A percentile compares a stretch with the other conserved stretches of the same genome.
Conservation (phyloP, 2,329 filamentous ascomycete species). For the Hirsutella rhossiliensis region DNA sequence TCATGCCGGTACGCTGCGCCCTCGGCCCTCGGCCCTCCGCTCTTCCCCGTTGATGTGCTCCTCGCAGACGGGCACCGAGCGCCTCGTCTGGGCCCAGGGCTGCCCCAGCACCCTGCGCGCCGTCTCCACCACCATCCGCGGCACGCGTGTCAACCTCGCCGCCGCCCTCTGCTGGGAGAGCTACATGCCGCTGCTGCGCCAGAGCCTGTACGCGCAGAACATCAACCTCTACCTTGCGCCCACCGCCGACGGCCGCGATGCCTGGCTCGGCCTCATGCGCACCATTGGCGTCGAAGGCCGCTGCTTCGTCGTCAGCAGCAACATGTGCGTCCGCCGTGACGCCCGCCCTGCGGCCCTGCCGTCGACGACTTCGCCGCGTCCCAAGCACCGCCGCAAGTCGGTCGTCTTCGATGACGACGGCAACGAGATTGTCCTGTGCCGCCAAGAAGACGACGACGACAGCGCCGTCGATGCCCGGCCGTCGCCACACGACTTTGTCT, state of each 20-base stretch:
- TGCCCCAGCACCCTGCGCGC: constrained; percentile 67
- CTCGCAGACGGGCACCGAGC: constrained; percentile 60
- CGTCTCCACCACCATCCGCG: constrained; percentile 67
- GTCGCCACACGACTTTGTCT: constrained; percentile 22
- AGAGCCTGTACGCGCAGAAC: constrained; percentile 78
- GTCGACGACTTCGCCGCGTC: neutral
- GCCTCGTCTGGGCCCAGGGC: constrained; percentile 82
- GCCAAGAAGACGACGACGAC: constrained; percentile 14
- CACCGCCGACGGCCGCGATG: constrained; percentile 73
- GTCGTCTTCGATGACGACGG: constrained; percentile 40
- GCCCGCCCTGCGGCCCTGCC: neutral
- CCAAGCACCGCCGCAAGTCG: constrained; percentile 17
- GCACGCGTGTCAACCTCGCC: constrained; percentile 67
- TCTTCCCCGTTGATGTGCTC: constrained; percentile 7
- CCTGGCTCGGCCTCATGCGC: constrained; percentile 73
- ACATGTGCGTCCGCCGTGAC: constrained; percentile 53
- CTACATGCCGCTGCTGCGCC: constrained; percentile 83
- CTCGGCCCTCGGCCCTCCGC: neutral
- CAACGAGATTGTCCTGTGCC: constrained; percentile 39
- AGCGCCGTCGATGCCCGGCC: neutral
- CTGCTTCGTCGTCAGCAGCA: constrained; percentile 75
- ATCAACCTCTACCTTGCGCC: constrained; percentile 86
- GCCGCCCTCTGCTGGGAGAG: constrained; percentile 95
- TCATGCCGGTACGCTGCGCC: constrained; percentile 59
- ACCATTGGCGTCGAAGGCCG: constrained; percentile 73